phyloP scores from a whole-genome alignment of 306 rosid genomes.

The Lathyrus aphaca region DNA sequence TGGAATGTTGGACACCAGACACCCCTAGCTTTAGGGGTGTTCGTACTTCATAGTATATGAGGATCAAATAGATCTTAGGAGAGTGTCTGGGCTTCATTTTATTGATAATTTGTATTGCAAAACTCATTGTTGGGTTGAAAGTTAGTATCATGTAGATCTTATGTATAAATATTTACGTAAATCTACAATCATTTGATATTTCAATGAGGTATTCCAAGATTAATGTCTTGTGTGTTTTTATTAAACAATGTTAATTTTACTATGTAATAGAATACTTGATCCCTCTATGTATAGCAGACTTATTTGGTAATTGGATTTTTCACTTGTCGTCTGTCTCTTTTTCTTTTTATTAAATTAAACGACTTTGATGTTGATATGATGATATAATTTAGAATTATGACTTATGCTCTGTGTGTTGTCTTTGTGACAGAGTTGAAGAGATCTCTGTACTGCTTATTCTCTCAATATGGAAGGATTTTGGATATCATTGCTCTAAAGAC shows the following conservation, averaged over 20 bases:
- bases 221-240: neutral
- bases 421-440: slow-evolving; percentile 82
- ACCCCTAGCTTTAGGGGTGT: too few species aligned
- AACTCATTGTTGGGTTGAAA: neutral
- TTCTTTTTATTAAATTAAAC: neutral
- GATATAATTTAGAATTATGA: neutral
- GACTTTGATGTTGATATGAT: slow-evolving; percentile 13
- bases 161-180: neutral
- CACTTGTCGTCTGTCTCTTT: neutral
- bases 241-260: neutral
- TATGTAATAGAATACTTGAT: neutral
- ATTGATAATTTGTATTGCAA: neutral
- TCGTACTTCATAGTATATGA: too few species aligned
- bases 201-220: neutral
- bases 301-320: slow-evolving; percentile 14
- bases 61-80: too few species aligned
- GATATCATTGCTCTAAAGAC: slow-evolving; percentile 97
- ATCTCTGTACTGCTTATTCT: slow-evolving; percentile 87
- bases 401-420: slow-evolving; percentile 16
- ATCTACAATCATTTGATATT: neutral
- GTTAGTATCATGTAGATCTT: neutral
- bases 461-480: slow-evolving; percentile 94
- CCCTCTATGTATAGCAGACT: neutral
- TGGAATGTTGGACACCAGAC: too few species aligned
- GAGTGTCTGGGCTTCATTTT: too few species aligned